Conservation (phyloP, 1,139 yeast genomes). For the Geotrichum fermentans region DNA sequence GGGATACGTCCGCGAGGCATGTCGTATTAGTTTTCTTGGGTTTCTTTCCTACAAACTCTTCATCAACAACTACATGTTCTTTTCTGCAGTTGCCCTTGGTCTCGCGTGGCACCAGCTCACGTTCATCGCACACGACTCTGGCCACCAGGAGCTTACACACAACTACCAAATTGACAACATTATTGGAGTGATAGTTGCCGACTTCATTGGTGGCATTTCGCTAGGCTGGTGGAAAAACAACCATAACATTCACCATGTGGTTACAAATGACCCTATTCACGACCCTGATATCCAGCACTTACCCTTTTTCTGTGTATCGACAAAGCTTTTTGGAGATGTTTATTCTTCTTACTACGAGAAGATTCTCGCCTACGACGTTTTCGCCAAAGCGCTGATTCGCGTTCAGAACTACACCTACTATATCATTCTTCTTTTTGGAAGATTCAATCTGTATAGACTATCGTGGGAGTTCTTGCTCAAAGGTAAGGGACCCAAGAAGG, state of each 20-base stretch:
- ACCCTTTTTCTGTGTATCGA: conserved; percentile 84
- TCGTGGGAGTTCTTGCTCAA: conserved; percentile 70
- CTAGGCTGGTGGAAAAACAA: conserved; percentile 94
- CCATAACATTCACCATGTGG: conserved; percentile 84
- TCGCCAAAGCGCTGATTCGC: conserved; percentile 55
- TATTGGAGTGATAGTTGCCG: conserved; percentile 68
- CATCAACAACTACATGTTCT: conserved; percentile 38
- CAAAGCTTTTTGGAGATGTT: conserved; percentile 59
- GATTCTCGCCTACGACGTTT: conserved; percentile 58
- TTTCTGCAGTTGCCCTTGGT: conserved; percentile 66
- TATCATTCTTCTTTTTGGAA: conserved; percentile 74
- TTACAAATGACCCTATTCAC: conserved; percentile 86
- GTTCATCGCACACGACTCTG: conserved; percentile 86
- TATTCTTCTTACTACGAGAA: conserved; percentile 78
- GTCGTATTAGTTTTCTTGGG: conserved; percentile 55
- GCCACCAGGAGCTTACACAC: conserved; percentile 79
- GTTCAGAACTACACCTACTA: conserved; percentile 70
- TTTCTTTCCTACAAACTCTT: conserved; percentile 49
- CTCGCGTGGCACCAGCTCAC: conserved; percentile 87
- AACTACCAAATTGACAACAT: conserved; percentile 72
- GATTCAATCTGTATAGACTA: conserved; percentile 76
- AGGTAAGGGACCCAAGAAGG: conserved; percentile 74
- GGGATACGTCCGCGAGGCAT: conserved; percentile 61
- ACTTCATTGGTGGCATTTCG: conserved; percentile 81
- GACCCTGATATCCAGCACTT: conserved; percentile 93